A percentile compares a stretch with the other conserved stretches of the same genome.
These are phyloP conservation scores for Cairneyella variabilis DNA, from an alignment of 495 filamentous ascomycete genomes.

Conservation along the genomic window DNA sequence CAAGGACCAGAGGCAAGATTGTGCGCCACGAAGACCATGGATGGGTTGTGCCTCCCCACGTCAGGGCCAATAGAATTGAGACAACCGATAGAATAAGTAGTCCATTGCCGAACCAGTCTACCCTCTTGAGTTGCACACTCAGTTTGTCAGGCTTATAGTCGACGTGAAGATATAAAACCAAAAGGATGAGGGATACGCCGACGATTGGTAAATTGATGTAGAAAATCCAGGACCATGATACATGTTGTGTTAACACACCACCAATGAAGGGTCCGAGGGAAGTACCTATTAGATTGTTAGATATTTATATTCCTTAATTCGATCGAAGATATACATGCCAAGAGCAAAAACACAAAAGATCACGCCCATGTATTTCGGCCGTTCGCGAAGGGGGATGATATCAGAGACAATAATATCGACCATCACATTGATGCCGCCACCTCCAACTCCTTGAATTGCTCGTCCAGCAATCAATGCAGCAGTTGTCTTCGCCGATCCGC, in stretches of 20 bases:
- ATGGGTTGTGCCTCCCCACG: slow-evolving; percentile 47
- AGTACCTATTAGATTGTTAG: background rate
- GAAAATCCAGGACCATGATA: slow-evolving; percentile 15
- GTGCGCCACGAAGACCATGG: slow-evolving; percentile 49
- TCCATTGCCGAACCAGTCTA: slow-evolving; percentile 57
- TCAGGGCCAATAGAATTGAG: slow-evolving; percentile 45
- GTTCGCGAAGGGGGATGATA: background rate
- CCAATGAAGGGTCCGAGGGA: slow-evolving; percentile 58
- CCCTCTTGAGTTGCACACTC: slow-evolving; percentile 37
- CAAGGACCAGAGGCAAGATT: slow-evolving; percentile 52
- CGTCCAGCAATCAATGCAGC: background rate
- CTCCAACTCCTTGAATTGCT: background rate
- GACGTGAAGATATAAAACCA: slow-evolving; percentile 35
- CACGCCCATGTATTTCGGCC: too few relatives aligned
- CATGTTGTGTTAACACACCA: slow-evolving; percentile 58
- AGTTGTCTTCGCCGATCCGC: too few relatives aligned
- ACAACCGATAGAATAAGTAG: slow-evolving; percentile 45
- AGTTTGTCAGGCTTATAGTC: slow-evolving; percentile 21
- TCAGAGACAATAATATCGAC: background rate
- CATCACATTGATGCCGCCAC: background rate
- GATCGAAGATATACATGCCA: background rate
- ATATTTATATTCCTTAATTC: background rate
- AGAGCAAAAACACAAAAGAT: background rate
- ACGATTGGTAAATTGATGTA: slow-evolving; percentile 37
- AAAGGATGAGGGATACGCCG: slow-evolving; percentile 28